Evolutionary conservation across 2,329 filamentous ascomycete genomes (phyloP).

Genomic region (Cordyceps cicadae): DNA sequence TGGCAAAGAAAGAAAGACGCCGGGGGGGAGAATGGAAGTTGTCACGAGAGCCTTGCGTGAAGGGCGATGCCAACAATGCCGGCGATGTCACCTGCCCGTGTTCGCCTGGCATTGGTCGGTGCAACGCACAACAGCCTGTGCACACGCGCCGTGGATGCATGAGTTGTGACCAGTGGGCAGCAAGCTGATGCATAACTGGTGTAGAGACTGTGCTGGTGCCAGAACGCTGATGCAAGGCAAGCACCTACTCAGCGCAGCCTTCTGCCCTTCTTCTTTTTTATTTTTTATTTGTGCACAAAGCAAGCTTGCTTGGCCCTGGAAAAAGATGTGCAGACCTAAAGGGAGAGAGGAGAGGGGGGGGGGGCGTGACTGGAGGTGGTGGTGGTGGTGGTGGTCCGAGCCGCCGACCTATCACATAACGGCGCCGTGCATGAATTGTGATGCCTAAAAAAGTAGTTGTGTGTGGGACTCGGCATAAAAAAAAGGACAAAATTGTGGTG

Average conservation of each 20-base stretch:
- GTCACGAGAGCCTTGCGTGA: neutral
- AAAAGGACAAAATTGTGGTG: neutral
- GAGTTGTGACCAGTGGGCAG: no score
- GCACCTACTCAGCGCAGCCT: neutral
- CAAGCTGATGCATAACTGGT: neutral
- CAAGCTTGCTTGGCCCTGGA: neutral
- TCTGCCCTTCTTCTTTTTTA: neutral
- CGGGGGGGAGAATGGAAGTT: neutral
- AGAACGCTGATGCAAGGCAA: neutral
- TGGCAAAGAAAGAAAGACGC: neutral
- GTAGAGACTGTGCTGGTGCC: neutral
- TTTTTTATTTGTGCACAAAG: neutral
- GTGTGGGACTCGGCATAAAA: slow-evolving; percentile 10
- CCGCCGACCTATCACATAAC: slow-evolving; percentile 10
- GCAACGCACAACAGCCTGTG: slow-evolving; percentile 5
- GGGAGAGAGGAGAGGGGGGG: neutral
- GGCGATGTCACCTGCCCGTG: neutral
- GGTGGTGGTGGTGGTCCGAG: slow-evolving; percentile 3
- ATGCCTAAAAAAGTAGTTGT: neutral
- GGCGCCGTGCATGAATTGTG: slow-evolving; percentile 8
- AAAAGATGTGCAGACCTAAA: neutral
- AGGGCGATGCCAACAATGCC: neutral
- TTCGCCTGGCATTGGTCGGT: slow-evolving; percentile 10
- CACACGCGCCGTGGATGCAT: slow-evolving; percentile 4
- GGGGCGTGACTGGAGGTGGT: no score